These are phyloP conservation scores for Leishmania mexicana DNA, from an alignment of 208 protist species.

Conservation along the genomic window DNA sequence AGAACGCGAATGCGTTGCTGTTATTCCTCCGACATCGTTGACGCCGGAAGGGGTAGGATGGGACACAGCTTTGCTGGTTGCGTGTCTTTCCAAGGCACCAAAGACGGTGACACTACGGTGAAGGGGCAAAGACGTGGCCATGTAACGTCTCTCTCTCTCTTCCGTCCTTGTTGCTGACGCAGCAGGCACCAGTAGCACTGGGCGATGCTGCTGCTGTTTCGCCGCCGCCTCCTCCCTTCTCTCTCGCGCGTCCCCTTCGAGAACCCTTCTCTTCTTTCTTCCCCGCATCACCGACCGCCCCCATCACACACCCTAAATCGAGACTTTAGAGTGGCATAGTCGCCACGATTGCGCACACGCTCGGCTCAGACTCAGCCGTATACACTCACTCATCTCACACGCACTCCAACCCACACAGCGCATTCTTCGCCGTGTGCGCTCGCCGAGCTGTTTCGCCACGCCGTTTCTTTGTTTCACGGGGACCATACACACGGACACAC, in stretches of 20 bases:
- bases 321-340: background rate
- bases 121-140: background rate
- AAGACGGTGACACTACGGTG: background rate
- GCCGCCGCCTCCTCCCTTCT: background rate
- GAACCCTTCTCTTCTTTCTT: background rate
- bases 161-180: background rate
- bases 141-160: background rate
- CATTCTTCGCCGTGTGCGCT: background rate
- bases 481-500: background rate
- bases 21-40: background rate
- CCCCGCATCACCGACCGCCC: background rate
- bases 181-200: background rate
- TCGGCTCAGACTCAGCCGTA: background rate
- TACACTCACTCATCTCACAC: background rate
- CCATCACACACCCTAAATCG: background rate
- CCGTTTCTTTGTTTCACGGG: background rate
- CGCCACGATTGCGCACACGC: background rate
- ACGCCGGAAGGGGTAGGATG: background rate
- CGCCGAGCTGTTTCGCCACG: background rate
- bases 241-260: background rate
- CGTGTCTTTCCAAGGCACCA: background rate
- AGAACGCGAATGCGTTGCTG: background rate
- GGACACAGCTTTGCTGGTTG: no score
- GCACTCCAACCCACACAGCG: background rate
- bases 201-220: background rate